Evolutionary conservation across 176 grass and related monocot species (phyloP), one percentile per base, ranked within the genome.

Genomic region (Raddia guianensis): DNA sequence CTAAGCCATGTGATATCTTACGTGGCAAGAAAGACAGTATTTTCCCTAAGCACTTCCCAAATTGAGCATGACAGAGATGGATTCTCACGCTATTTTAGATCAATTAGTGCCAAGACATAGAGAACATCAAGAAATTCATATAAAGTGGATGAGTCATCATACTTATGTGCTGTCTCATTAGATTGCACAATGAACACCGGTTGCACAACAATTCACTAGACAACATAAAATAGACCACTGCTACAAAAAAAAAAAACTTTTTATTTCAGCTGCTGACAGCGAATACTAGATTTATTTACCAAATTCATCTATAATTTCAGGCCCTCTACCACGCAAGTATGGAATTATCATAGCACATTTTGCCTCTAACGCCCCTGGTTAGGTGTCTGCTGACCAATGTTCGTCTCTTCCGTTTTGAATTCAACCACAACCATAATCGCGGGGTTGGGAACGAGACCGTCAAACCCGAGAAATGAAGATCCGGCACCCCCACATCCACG

Each of bases 401-500:
- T 33, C 3, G 19, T 65, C 68, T 73, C 33, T 15, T 47, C 43
- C 43, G 12, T 35, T 74, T 16, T 59, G 13, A 68, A 81, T 43
- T 52, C 13, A 21, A 40, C 14, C 20, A 37, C 42, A 75, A 74
- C 9, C 73, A 13, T 44, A 60, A 9, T n/a, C 45, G 3, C 2
- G 1, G 7, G 40, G 27, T 14, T 50, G 19, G 50, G 77, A 48
- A 59, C 6, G 13, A 58, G 74, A 81, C 6, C 50, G 32, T 72
- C 72, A 7, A n/a, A 50, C 2, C 65, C 3, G n/a, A 70, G 14
- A 52, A 82, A 82, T 78, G 83, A 59, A 73, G 73, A 86, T 86
- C 78, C 51, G 47, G 2, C 18, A 21, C 46, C 46, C 6, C 7
- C n/a, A 13, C 60, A 67, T 49, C 73, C 16, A 86, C 19, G 9